Percentiles rank a stretch among this genome's conserved stretches.
Conservation (phyloP, 805 yeast species). For the Metschnikowia kofuensis region DNA sequence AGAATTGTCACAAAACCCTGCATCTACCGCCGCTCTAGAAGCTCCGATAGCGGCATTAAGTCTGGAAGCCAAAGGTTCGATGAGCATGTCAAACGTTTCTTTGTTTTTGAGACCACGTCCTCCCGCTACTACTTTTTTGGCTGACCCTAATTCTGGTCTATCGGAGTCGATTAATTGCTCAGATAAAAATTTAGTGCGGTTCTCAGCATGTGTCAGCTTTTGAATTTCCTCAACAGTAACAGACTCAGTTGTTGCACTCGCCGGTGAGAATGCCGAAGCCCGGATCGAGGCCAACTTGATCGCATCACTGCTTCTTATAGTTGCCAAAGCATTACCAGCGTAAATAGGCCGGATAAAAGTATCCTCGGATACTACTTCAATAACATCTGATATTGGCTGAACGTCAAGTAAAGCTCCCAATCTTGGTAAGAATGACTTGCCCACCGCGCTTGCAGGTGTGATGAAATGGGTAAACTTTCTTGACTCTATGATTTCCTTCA, state of each 20-base stretch:
- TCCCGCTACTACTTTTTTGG: constrained; percentile 80
- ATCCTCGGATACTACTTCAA: constrained; percentile 58
- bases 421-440: constrained; percentile 84
- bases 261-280: constrained; percentile 71
- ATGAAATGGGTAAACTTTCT: constrained; percentile 66
- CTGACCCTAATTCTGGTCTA: constrained; percentile 89
- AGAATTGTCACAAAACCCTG: constrained; percentile 94
- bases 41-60: constrained; percentile 95
- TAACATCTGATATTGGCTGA: constrained; percentile 86
- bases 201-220: constrained; percentile 32
- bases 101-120: constrained; percentile 92
- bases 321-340: constrained; percentile 91
- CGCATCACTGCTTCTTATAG: constrained; percentile 68
- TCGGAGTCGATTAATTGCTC: constrained; percentile 74
- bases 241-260: constrained; percentile 24
- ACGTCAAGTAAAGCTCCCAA: constrained; percentile 79
- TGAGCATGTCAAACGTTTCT: constrained; percentile 73
- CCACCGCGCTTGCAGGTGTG: constrained; percentile 80
- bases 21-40: constrained; percentile 96
- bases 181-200: constrained; percentile 62
- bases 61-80: constrained; percentile 81
- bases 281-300: constrained; percentile 74
- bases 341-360: constrained; percentile 91
- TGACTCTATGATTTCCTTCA: constrained; percentile 45
- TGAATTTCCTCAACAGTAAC: constrained; percentile 51